These are phyloP conservation scores for Rugonectria rugulosa DNA, from an alignment of 2,329 filamentous ascomycete genomes.

Conservation along the genomic window DNA sequence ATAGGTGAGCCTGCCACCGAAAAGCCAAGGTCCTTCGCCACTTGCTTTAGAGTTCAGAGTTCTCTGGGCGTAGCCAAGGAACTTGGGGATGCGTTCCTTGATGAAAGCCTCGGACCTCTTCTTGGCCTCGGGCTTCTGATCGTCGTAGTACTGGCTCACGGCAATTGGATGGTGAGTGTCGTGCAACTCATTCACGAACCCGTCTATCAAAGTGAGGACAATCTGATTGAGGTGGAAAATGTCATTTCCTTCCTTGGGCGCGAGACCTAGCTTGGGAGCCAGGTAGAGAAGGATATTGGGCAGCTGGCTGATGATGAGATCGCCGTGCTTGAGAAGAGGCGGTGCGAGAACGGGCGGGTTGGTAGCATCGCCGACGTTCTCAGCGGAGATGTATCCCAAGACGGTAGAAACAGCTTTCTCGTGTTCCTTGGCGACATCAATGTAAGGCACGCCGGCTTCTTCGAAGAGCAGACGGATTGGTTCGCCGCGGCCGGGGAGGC, in stretches of 20 bases:
- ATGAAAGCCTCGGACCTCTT: slow-evolving; percentile 65
- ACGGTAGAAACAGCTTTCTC: slow-evolving; percentile 62
- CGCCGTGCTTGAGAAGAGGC: slow-evolving; percentile 69
- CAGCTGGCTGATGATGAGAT: slow-evolving; percentile 72
- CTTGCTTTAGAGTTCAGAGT: slow-evolving; percentile 64
- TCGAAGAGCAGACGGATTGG: slow-evolving; percentile 77
- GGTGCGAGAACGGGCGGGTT: slow-evolving; percentile 74
- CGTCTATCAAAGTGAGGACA: slow-evolving; percentile 74
- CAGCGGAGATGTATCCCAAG: slow-evolving; percentile 52
- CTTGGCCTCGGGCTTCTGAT: slow-evolving; percentile 74
- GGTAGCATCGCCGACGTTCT: slow-evolving; percentile 55
- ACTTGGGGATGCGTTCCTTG: slow-evolving; percentile 73
- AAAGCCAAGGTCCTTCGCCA: slow-evolving; percentile 69
- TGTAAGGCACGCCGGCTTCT: slow-evolving; percentile 70
- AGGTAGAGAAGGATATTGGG: slow-evolving; percentile 78
- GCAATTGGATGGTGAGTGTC: slow-evolving; percentile 79
- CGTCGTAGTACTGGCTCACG: slow-evolving; percentile 70
- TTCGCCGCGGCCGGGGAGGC: slow-evolving; percentile 77
- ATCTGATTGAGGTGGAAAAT: slow-evolving; percentile 69
- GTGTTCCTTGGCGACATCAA: slow-evolving; percentile 55
- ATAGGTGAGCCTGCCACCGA: slow-evolving; percentile 70
- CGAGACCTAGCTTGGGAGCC: slow-evolving; percentile 65
- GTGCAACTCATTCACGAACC: slow-evolving; percentile 74
- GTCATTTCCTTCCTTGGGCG: slow-evolving; percentile 50
- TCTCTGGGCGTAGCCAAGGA: slow-evolving; percentile 73